Conservation (phyloP, 2,329 filamentous ascomycete genomes). For the Colletotrichum graminicola region DNA sequence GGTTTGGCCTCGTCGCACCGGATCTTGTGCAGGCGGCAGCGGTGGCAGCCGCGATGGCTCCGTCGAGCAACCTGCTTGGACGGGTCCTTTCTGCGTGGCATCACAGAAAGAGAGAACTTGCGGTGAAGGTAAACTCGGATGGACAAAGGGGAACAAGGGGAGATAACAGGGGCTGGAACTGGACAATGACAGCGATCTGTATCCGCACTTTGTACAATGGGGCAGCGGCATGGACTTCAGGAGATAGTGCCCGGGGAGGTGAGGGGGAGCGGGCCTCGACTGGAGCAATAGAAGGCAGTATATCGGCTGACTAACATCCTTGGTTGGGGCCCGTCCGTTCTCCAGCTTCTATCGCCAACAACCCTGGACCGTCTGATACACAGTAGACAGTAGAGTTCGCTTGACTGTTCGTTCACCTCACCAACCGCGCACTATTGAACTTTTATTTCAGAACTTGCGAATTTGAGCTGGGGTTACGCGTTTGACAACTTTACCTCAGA, state of each 20-base stretch:
- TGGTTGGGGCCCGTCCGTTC: neutral
- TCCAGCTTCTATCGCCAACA: slow-evolving; percentile 4
- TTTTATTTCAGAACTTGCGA: slow-evolving; percentile 3
- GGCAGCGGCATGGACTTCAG: slow-evolving; percentile 15
- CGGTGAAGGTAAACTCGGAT: neutral
- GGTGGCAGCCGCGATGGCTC: slow-evolving; percentile 45
- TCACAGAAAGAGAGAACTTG: neutral
- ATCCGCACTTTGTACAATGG: neutral
- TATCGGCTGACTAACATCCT: slow-evolving; percentile 29
- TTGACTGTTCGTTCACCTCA: neutral
- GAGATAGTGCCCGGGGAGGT: slow-evolving; percentile 5
- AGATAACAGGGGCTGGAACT: neutral
- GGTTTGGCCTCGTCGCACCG: slow-evolving; percentile 45
- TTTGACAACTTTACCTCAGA: slow-evolving; percentile 19
- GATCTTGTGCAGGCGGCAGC: slow-evolving; percentile 45
- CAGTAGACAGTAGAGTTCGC: slow-evolving; percentile 22
- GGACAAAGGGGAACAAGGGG: neutral
- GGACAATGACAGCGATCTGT: slow-evolving; percentile 14
- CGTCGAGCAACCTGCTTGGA: slow-evolving; percentile 41
- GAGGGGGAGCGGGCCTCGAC: slow-evolving; percentile 8
- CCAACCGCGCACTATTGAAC: slow-evolving; percentile 3
- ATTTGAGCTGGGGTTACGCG: neutral
- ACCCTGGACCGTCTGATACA: neutral
- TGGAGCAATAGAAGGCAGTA: slow-evolving; percentile 21
- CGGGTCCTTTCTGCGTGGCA: slow-evolving; percentile 34